Evolutionary conservation across 768 basidiomycete genomes (phyloP).

Genomic region (Cystofilobasidium ferigula): DNA sequence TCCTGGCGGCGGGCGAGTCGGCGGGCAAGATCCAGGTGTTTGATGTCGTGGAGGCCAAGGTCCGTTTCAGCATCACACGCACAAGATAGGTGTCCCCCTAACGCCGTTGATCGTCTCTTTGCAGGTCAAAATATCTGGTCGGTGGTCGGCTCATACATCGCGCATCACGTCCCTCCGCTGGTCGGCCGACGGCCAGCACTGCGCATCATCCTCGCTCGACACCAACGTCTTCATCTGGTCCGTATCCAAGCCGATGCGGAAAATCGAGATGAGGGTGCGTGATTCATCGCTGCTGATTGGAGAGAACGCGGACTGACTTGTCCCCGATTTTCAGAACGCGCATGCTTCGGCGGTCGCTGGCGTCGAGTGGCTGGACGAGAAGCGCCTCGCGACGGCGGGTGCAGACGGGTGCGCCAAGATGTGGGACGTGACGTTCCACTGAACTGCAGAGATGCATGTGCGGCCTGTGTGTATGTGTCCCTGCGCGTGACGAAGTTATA

Average conservation of each 20-base stretch:
- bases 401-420: constrained; percentile 68
- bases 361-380: constrained; percentile 63
- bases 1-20: constrained; percentile 77
- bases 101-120: background rate
- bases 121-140: constrained; percentile 52
- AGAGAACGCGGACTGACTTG: constrained; percentile 14
- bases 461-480: too few species aligned
- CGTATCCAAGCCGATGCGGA: constrained; percentile 53
- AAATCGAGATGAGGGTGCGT: constrained; percentile 63
- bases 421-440: constrained; percentile 44
- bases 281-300: constrained; percentile 12
- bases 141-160: constrained; percentile 78
- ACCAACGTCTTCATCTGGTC: constrained; percentile 85
- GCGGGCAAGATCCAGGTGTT: constrained; percentile 70
- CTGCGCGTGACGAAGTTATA: too few species aligned
- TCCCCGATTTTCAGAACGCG: constrained; percentile 59
- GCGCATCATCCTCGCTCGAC: constrained; percentile 83
- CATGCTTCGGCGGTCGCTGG: constrained; percentile 71
- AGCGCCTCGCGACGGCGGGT: constrained; percentile 58
- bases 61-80: constrained; percentile 32
- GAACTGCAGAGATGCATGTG: too few species aligned
- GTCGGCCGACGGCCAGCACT: constrained; percentile 60
- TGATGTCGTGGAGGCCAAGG: constrained; percentile 57
- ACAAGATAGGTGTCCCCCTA: background rate
- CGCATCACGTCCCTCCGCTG: constrained; percentile 69